phyloP scores from a whole-genome alignment of 345 rosid species.

The Brassica nigra region DNA sequence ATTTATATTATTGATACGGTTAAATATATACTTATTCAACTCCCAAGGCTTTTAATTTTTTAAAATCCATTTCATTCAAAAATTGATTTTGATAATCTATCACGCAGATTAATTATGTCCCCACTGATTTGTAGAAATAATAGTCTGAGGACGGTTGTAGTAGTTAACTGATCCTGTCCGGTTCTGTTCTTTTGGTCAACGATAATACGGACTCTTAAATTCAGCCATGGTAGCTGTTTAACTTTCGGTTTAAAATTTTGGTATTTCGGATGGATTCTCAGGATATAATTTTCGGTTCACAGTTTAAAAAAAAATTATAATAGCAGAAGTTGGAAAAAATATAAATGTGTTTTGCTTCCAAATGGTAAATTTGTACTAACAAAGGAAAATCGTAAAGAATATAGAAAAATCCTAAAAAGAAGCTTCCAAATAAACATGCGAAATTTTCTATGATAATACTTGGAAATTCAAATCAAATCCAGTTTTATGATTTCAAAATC shows the following conservation, averaged over 20 bases:
- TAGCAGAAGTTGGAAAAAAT: not conserved
- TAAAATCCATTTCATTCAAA: not conserved
- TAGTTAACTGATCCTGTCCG: not conserved
- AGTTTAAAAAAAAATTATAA: no score
- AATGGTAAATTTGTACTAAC: no score
- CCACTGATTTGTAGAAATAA: not conserved
- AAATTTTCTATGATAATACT: no score
- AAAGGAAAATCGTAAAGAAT: not conserved
- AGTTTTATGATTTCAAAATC: no score
- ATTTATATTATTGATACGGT: not conserved
- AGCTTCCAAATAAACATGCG: no score
- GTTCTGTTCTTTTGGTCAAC: not conserved
- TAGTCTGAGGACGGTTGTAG: not conserved
- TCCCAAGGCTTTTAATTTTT: not conserved
- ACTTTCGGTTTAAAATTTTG: not conserved
- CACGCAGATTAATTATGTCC: not conserved
- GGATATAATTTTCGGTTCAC: not conserved
- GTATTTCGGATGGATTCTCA: not conserved
- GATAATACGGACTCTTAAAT: not conserved
- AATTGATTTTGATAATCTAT: not conserved
- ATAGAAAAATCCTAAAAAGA: not conserved
- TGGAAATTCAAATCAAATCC: no score
- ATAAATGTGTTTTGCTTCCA: no score
- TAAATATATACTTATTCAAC: not conserved
- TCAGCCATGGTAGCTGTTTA: not conserved